These are phyloP conservation scores for Omphalotus olearius DNA, from an alignment of 1,284 basidiomycete genomes.

Conservation along the genomic window DNA sequence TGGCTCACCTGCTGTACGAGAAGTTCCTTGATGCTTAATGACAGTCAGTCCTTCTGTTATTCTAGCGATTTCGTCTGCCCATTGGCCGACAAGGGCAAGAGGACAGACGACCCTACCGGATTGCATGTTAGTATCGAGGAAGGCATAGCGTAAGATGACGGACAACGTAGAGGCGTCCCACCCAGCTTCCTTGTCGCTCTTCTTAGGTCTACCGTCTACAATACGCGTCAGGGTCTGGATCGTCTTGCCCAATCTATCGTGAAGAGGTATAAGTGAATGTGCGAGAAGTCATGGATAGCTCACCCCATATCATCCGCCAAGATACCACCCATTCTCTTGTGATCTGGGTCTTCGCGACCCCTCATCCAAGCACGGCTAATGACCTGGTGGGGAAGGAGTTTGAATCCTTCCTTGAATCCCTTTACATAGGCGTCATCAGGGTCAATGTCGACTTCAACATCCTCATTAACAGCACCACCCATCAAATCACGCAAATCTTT, in stretches of 20 bases:
- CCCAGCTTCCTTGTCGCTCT: constrained; percentile 68
- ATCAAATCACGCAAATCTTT: constrained; percentile 63
- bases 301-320: constrained; percentile 92
- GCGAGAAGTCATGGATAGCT: constrained; percentile 15
- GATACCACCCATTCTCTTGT: constrained; percentile 82
- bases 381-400: constrained; percentile 84
- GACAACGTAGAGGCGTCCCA: constrained; percentile 74
- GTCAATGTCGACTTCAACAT: constrained; percentile 55
- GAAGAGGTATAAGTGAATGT: not conserved
- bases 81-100: constrained; percentile 85
- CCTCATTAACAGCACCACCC: constrained; percentile 46
- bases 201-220: constrained; percentile 67
- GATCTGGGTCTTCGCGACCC: constrained; percentile 64
- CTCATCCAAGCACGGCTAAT: constrained; percentile 86
- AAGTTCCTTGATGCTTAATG: constrained; percentile 78
- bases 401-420: constrained; percentile 68
- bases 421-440: constrained; percentile 63
- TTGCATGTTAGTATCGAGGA: constrained; percentile 14
- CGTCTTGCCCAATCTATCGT: constrained; percentile 77
- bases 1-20: constrained; percentile 59
- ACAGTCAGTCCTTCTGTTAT: constrained; percentile 74
- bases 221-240: constrained; percentile 89
- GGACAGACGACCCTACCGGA: constrained; percentile 71
- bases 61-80: constrained; percentile 82
- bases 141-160: constrained; percentile 23